A percentile compares a stretch with the other conserved stretches of the same genome.
phyloP scores from a whole-genome alignment of 306 rosid species.

The Sphenostylis stenocarpa region DNA sequence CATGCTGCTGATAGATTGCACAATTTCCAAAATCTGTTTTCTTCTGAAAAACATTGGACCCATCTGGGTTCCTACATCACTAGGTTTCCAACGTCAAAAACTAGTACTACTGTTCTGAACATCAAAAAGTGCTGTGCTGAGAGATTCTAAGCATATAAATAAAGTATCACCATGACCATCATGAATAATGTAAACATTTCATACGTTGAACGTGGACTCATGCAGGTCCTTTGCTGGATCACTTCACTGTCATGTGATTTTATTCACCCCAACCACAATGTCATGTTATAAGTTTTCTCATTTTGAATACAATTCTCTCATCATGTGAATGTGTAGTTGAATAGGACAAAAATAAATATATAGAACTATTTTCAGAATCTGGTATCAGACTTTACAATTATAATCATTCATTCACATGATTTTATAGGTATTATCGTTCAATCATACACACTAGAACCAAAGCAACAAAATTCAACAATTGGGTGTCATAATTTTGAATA shows the following conservation, averaged over 20 bases:
- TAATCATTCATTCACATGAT: neutral
- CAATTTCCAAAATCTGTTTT: neutral
- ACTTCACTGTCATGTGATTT: neutral
- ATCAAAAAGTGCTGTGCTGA: neutral
- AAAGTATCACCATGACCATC: neutral
- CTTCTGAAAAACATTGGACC: neutral
- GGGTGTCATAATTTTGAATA: neutral
- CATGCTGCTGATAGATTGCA: neutral
- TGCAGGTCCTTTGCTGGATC: neutral
- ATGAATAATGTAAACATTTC: neutral
- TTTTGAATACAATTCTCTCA: neutral
- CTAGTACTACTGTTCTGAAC: neutral
- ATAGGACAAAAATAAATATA: neutral
- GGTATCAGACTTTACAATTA: neutral
- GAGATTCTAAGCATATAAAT: neutral
- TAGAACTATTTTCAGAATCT: neutral
- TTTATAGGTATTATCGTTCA: neutral
- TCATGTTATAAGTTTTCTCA: neutral
- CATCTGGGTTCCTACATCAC: slow-evolving; percentile 5
- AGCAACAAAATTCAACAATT: neutral
- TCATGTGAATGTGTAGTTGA: neutral
- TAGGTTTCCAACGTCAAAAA: neutral
- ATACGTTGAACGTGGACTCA: neutral
- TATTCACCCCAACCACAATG: neutral
- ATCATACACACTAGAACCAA: neutral